phyloP scores from a whole-genome alignment of 202 grass and related monocot genomes.

The Saccharum hybrid region DNA sequence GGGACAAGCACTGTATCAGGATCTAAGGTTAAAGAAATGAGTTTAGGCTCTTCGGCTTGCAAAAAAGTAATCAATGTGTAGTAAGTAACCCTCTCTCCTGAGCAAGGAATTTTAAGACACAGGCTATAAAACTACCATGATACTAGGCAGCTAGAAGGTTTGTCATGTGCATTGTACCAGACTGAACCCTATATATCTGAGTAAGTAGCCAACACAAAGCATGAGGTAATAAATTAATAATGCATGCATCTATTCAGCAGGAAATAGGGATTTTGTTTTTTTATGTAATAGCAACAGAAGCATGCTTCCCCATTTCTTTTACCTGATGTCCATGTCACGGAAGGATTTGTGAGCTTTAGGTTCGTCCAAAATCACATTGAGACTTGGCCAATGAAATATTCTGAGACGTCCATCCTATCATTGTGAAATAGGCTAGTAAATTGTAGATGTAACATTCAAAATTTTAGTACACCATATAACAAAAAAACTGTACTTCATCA shows the following conservation, averaged over 20 bases:
- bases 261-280: neutral
- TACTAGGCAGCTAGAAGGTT: neutral
- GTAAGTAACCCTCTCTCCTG: neutral
- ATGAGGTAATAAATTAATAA: neutral
- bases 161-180: neutral
- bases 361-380: conserved; percentile 73
- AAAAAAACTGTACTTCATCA: neutral
- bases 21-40: neutral
- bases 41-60: neutral
- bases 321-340: conserved; percentile 96
- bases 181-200: conserved; percentile 11
- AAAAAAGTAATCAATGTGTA: neutral
- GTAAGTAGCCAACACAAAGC: neutral
- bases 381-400: conserved; percentile 82
- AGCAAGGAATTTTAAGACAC: conserved; percentile 9
- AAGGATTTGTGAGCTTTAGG: conserved; percentile 97
- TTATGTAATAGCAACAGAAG: neutral
- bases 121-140: neutral
- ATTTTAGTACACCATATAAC: neutral
- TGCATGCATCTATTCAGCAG: neutral
- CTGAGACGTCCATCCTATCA: conserved; percentile 80
- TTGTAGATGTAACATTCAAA: conserved; percentile 16
- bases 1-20: conserved; percentile 23
- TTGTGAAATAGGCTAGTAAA: conserved; percentile 6
- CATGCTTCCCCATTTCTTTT: conserved; percentile 4